Conservation (phyloP, 345 rosid genomes). For the Pistacia vera region DNA sequence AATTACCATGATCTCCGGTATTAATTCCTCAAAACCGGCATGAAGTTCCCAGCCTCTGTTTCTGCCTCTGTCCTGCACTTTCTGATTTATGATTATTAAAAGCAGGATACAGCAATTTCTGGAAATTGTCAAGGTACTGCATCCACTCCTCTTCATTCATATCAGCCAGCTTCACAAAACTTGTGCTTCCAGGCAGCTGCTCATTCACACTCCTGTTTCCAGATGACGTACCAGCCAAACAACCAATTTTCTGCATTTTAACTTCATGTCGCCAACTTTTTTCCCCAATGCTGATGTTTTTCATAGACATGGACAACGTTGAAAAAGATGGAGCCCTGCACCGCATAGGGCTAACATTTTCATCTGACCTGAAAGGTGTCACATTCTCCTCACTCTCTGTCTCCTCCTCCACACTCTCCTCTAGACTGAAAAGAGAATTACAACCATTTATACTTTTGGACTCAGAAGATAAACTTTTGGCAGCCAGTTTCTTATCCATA, state of each 20-base stretch:
- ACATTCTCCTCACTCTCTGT: conserved; percentile 21
- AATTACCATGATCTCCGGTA: background rate
- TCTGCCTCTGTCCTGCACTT: conserved; percentile 42
- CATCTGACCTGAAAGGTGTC: background rate
- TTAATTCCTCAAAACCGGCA: conserved; percentile 50
- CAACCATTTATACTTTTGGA: conserved; percentile 28
- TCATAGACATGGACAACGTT: conserved; percentile 36
- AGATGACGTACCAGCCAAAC: conserved; percentile 46
- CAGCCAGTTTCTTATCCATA: conserved; percentile 16
- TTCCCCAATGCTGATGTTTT: conserved; percentile 29
- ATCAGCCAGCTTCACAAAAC: conserved; percentile 58
- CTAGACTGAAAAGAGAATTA: conserved; percentile 39
- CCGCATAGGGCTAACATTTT: conserved; percentile 6
- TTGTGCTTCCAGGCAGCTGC: conserved; percentile 46
- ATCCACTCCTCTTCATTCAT: conserved; percentile 58
- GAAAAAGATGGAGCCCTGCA: conserved; percentile 23
- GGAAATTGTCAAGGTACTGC: conserved; percentile 50
- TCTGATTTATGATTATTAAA: conserved; percentile 36
- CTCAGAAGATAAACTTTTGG: conserved; percentile 25
- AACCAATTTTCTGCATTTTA: conserved; percentile 39
- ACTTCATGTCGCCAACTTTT: conserved; percentile 26
- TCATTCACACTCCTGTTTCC: conserved; percentile 51
- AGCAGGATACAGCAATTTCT: conserved; percentile 42
- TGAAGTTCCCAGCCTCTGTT: conserved; percentile 69
- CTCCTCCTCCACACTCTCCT: conserved; percentile 36